A percentile compares a stretch with the other conserved stretches of the same genome.
phyloP scores from a whole-genome alignment of 768 basidiomycete genomes.

The Phylloporus rhodoxanthus region DNA sequence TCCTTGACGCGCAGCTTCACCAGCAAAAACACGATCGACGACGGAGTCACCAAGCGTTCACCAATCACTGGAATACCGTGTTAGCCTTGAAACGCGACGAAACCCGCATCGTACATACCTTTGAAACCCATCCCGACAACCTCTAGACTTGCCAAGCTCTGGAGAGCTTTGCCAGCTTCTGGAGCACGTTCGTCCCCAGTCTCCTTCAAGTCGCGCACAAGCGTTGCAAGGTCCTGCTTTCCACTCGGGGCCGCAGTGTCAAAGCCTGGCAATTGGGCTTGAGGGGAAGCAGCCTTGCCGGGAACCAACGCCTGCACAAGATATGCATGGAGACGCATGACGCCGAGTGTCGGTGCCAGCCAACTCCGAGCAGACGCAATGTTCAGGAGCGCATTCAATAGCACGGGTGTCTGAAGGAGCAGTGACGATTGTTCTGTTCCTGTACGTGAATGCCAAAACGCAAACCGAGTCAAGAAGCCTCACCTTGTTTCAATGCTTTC shows the following conservation, averaged over 20 bases:
- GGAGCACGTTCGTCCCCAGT: slow-evolving; percentile 13
- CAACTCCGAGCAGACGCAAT: slow-evolving; percentile 85
- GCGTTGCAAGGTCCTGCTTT: slow-evolving; percentile 12
- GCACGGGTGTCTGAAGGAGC: slow-evolving; percentile 62
- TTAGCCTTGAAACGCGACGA: not conserved
- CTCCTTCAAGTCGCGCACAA: slow-evolving; percentile 17
- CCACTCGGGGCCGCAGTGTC: slow-evolving; percentile 33
- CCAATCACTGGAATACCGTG: slow-evolving; percentile 62
- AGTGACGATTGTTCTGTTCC: slow-evolving; percentile 70
- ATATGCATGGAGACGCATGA: slow-evolving; percentile 79
- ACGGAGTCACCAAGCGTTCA: slow-evolving; percentile 81
- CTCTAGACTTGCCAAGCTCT: slow-evolving; percentile 70
- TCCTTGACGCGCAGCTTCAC: slow-evolving; percentile 75
- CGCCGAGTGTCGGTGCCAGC: slow-evolving; percentile 70
- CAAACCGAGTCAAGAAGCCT: slow-evolving; percentile 18
- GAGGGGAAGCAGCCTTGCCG: slow-evolving; percentile 36
- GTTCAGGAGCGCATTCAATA: slow-evolving; percentile 76
- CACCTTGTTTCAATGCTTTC: slow-evolving; percentile 57
- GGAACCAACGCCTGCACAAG: slow-evolving; percentile 80
- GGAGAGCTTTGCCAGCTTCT: slow-evolving; percentile 48
- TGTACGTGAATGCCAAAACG: not conserved
- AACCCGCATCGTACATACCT: slow-evolving; percentile 42
- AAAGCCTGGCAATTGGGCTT: slow-evolving; percentile 79
- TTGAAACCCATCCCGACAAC: slow-evolving; percentile 81
- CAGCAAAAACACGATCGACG: slow-evolving; percentile 80